Evolutionary conservation across 371 early-diverging fungal genomes (phyloP).

Genomic region (Mycotypha africana): DNA sequence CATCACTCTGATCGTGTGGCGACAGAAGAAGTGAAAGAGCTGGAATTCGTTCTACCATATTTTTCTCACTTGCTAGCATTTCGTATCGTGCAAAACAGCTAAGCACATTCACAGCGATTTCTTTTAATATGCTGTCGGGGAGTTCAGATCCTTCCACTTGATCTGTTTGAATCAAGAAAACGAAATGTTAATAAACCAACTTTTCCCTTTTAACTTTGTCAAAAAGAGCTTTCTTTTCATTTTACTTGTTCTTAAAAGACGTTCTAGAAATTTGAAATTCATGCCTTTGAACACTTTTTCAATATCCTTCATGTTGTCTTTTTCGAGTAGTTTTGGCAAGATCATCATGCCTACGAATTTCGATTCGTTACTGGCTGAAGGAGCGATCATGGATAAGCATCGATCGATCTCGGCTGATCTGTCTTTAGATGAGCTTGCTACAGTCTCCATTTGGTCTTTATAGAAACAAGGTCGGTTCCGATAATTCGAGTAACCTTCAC

Average conservation of each 20-base stretch:
- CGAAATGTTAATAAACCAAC: too few relatives aligned
- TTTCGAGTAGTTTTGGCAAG: slow-evolving; percentile 41
- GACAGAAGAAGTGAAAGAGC: slow-evolving; percentile 29
- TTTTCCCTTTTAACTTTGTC: too few relatives aligned
- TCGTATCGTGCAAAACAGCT: slow-evolving; percentile 38
- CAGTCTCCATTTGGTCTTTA: too few relatives aligned
- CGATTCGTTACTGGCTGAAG: slow-evolving; percentile 42
- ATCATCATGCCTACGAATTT: slow-evolving; percentile 52
- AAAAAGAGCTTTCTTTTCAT: too few relatives aligned
- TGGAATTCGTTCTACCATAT: slow-evolving; percentile 38
- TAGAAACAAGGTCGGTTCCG: too few relatives aligned
- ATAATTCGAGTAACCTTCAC: too few relatives aligned
- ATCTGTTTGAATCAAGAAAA: slow-evolving; percentile 1
- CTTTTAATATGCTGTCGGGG: slow-evolving; percentile 33
- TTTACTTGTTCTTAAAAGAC: slow-evolving; percentile 38
- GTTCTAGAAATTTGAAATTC: slow-evolving; percentile 48
- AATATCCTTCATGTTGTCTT: slow-evolving; percentile 24
- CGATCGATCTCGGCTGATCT: slow-evolving; percentile 42
- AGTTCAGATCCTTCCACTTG: slow-evolving; percentile 21
- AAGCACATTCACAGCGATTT: slow-evolving; percentile 43
- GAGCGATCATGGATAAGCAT: slow-evolving; percentile 37
- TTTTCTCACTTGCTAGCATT: slow-evolving; percentile 18
- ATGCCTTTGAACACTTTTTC: slow-evolving; percentile 41
- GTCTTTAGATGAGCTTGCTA: slow-evolving; percentile 25
- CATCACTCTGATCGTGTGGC: slow-evolving; percentile 26